Evolutionary conservation across 371 early-diverging fungal species (phyloP), one percentile per base, ranked within the genome.

Genomic region (Phascolomyces articulosus): DNA sequence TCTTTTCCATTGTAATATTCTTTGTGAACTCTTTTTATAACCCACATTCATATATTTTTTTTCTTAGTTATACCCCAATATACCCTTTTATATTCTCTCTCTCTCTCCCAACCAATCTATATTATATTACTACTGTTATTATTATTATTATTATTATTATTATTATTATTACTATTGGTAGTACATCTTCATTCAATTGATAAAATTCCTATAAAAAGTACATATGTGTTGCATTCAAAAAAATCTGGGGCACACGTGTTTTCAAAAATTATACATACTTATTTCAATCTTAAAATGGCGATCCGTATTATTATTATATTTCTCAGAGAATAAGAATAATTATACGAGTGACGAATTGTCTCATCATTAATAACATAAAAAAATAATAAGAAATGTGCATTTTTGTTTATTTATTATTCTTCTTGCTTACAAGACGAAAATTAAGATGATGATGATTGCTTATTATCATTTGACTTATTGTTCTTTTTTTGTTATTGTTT

Each of bases 161-260:
- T 34, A 34, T 34, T 11, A 9, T 9, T 34, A 34, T 26, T 49
- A 7, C 1, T 60, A 8, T 6, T 47, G 16, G 47, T 47, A n/a
- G 47, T 47, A 47, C 47, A 47, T 47, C n/a, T 20, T 26, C 34
- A 34, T 34, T 34, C 34, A 34, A 55, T 24, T 55, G 56, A 55
- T 55, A 11, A 55, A 38, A 55, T 20, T 55, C 11, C 56, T 31
- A 55, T 55, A 62, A 51, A 51, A 51, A 51, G 51, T 24, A 51
- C 51, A 51, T 23, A 51, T 51, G 51, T 51, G 51, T 24, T 24
- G 51, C 26, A 21, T 20, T 44, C 44, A 44, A 44, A 24, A 51
- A 51, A 24, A 24, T 3, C 51, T 24, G 51, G 51, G 51, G 51
- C 51, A 51, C 51, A 51, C 51, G 51, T 51, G 51, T 51, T 51